Evolutionary conservation across 2,329 filamentous ascomycete species (phyloP).

Genomic region (Paracamarosporium sp.): DNA sequence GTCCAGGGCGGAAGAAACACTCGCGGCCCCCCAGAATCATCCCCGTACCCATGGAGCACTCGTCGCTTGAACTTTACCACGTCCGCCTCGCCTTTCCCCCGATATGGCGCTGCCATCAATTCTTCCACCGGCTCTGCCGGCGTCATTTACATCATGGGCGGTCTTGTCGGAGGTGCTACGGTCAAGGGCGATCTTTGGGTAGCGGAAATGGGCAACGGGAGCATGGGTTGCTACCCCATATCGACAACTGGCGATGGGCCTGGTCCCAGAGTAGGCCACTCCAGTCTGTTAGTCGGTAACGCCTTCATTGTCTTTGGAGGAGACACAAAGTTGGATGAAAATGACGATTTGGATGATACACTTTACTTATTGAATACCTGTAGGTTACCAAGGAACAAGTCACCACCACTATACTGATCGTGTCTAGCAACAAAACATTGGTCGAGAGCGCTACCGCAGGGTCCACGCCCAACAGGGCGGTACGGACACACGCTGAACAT

Average conservation of each 20-base stretch:
- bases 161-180: conserved; percentile 90
- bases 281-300: conserved; percentile 93
- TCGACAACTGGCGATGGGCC: conserved; percentile 92
- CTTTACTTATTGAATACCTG: conserved; percentile 97
- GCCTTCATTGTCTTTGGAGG: conserved; percentile 99
- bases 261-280: conserved; percentile 91
- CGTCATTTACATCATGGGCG: conserved; percentile 97
- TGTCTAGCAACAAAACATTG: conserved; percentile 89
- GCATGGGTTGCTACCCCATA: conserved; percentile 88
- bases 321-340: conserved; percentile 96
- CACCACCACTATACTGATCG: conserved; percentile 33
- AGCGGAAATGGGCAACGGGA: conserved; percentile 84
- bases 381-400: conserved; percentile 58
- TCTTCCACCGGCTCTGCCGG: conserved; percentile 92
- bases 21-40: conserved; percentile 65
- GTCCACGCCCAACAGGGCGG: conserved; percentile 83
- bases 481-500: conserved; percentile 98
- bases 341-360: conserved; percentile 90
- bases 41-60: conserved; percentile 96
- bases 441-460: conserved; percentile 90
- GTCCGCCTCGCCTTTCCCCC: conserved; percentile 86
- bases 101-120: conserved; percentile 97
- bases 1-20: conserved; percentile 33
- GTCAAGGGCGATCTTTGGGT: conserved; percentile 98
- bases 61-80: conserved; percentile 85